Evolutionary conservation across 208 protist genomes (phyloP).

Genomic region (Histomonas meleagridis): DNA sequence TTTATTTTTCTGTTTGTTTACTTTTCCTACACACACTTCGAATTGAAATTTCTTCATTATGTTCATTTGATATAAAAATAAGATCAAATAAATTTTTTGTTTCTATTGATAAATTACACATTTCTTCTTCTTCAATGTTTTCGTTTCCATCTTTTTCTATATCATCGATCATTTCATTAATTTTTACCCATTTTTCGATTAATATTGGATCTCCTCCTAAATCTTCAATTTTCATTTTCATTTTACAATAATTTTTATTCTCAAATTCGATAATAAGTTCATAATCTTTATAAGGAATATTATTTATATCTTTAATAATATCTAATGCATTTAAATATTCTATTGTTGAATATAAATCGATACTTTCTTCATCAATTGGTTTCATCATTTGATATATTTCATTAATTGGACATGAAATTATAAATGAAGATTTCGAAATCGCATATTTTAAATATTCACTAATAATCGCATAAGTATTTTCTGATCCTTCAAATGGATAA

Average conservation of each 20-base stretch:
- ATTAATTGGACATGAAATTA: not conserved
- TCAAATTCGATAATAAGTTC: not conserved
- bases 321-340: not conserved
- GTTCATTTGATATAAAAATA: too few species aligned
- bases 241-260: not conserved
- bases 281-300: not conserved
- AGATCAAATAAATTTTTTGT: not conserved
- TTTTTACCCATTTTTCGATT: not conserved
- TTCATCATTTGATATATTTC: not conserved
- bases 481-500: not conserved
- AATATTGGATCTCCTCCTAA: not conserved
- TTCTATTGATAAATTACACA: not conserved
- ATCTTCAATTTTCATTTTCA: not conserved
- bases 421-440: not conserved
- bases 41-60: too few species aligned
- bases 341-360: not conserved
- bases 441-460: not conserved
- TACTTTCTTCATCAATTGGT: not conserved
- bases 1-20: too few species aligned
- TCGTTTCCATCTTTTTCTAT: not conserved
- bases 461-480: not conserved
- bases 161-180: not conserved
- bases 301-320: not conserved
- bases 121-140: not conserved
- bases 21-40: too few species aligned